Base-by-base conservation (phyloP, 805 yeast species). In the Pichia manshurica region DNA sequence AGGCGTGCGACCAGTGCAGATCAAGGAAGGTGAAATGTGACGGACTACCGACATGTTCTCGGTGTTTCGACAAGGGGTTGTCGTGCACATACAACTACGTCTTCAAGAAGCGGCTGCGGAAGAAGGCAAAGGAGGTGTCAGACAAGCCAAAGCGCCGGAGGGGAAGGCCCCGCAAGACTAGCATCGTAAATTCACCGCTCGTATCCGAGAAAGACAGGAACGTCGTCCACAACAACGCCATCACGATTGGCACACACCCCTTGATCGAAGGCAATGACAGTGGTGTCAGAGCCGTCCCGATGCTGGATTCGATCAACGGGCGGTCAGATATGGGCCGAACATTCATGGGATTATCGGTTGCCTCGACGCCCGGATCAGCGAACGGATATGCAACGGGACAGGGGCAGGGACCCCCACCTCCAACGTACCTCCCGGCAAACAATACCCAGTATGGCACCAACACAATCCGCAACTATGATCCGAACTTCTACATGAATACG, bases 1-100 rank as follows among this genome's bases (percentile, higher is more conserved):
- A 68, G 40, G 81, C 80, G 9, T 77, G 82, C 54, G 77, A 72
- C 51, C 65, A 63, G 46, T 77, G 82, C 53, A 61, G 81, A 16
- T 57, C 57, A 46, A 65, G 75, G 37, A 77, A 77, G 54, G 70
- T 74, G 49, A 75, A 74, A 53, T 77, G 82, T 55, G 75, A 77
- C 56, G 78, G 80, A 0, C 59, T 56, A 3, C 50, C 52, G 12
- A 72, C 72, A 4, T 77, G 82, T 52, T 53, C 63, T 7, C 65
- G 66, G 35, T 75, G 82, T 53, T 48, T 55, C 9, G 60, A 54
- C 21, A 67, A 66, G 42, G 60, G 60, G 22, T 50, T 58, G 4
- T 44, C 44, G 3, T 76, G 81, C 54, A 53, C 68, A 0, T 68
- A 68, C 44, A 56, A 56, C 36, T 61, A 66, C 46, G 58, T 67